Percentiles rank a stretch among this genome's conserved stretches.
Conservation (phyloP, 2,329 filamentous ascomycete species). For the Fusarium nygamai region DNA sequence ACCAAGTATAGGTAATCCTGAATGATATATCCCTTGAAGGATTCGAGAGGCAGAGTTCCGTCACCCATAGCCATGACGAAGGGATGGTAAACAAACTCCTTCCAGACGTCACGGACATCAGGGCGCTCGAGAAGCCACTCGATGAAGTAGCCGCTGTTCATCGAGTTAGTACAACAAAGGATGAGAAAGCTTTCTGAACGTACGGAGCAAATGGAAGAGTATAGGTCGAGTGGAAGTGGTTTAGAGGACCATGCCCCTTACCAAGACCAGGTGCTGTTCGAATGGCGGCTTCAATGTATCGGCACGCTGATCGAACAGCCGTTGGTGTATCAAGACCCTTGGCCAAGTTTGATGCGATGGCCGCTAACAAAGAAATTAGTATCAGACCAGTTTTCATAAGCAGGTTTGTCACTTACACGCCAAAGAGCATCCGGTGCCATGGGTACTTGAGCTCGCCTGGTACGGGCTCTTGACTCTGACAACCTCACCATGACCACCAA, state of each 20-base stretch:
- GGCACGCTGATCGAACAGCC: slow-evolving; percentile 74
- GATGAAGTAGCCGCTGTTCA: slow-evolving; percentile 75
- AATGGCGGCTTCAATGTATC: slow-evolving; percentile 78
- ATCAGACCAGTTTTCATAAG: neutral
- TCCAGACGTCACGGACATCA: slow-evolving; percentile 80
- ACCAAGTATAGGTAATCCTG: slow-evolving; percentile 94
- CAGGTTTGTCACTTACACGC: slow-evolving; percentile 70
- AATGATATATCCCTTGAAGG: slow-evolving; percentile 88
- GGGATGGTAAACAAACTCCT: slow-evolving; percentile 79
- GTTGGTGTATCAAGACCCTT: slow-evolving; percentile 64
- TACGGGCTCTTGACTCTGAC: slow-evolving; percentile 76
- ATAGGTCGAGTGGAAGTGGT: slow-evolving; percentile 80
- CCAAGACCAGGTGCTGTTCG: slow-evolving; percentile 70
- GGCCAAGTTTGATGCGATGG: slow-evolving; percentile 78
- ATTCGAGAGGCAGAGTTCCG: slow-evolving; percentile 76
- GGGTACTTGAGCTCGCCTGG: slow-evolving; percentile 80
- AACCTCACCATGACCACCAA: slow-evolving; percentile 65
- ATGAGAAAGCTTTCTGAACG: slow-evolving; percentile 24
- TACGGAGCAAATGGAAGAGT: slow-evolving; percentile 74
- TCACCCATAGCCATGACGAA: slow-evolving; percentile 83
- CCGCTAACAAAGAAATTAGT: slow-evolving; percentile 57
- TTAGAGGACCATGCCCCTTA: slow-evolving; percentile 75
- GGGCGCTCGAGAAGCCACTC: slow-evolving; percentile 82
- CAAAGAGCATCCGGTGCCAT: slow-evolving; percentile 93
- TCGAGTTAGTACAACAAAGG: neutral